Percentiles rank a stretch among this genome's conserved stretches.
Conservation (phyloP, 306 rosid species). For the Cucurbita moschata region DNA sequence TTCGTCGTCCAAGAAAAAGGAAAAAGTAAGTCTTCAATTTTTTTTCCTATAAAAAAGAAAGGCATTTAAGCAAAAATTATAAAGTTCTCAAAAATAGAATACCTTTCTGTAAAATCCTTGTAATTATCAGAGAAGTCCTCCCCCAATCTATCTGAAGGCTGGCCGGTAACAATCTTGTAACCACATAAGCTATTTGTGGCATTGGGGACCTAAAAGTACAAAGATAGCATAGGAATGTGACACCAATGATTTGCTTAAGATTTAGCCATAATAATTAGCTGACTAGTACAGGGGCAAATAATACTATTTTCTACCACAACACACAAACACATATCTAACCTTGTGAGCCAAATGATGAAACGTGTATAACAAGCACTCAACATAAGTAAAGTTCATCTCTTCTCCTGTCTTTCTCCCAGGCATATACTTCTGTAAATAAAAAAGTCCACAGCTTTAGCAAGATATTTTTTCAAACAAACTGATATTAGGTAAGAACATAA, state of each 20-base stretch:
- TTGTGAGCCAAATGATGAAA: conserved; percentile 95
- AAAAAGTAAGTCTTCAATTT: not conserved
- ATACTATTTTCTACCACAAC: not conserved
- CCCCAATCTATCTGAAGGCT: conserved; percentile 98
- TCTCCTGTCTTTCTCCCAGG: conserved; percentile 85
- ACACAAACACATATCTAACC: conserved; percentile 25
- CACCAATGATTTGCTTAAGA: not conserved
- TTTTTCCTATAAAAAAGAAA: not conserved
- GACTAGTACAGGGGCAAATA: not conserved
- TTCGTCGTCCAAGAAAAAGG: not conserved
- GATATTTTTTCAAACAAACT: not conserved
- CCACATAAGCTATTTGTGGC: conserved; percentile 96
- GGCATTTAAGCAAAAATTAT: conserved; percentile 3
- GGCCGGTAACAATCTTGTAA: conserved; percentile 93
- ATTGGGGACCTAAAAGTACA: conserved; percentile 73
- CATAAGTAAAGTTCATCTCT: conserved; percentile 82
- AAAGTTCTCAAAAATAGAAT: conserved; percentile 7
- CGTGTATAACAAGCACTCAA: conserved; percentile 84
- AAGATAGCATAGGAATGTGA: conserved; percentile 6
- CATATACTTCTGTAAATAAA: conserved; percentile 62
- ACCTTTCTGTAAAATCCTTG: conserved; percentile 85
- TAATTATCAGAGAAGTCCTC: conserved; percentile 76
- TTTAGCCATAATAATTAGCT: not conserved
- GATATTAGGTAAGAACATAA: not conserved
- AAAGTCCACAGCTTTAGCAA: not conserved